Percentiles rank a stretch among this genome's conserved stretches.
phyloP scores from a whole-genome alignment of 306 rosid genomes.

The Canavalia ensiformis region DNA sequence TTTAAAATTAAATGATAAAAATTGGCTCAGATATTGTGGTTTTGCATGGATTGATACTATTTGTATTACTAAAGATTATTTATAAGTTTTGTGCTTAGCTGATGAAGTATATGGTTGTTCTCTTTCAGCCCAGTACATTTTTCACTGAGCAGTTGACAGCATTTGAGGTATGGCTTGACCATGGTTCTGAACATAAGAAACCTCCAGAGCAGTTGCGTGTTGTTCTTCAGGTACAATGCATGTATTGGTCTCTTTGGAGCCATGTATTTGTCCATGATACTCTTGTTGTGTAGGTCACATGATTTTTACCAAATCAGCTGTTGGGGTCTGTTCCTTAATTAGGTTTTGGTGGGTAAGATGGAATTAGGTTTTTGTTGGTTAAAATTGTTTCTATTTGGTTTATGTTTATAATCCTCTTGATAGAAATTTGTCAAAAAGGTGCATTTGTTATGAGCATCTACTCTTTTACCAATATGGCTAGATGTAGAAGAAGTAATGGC shows the following conservation, averaged over 20 bases:
- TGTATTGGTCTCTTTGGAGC: conserved; percentile 47
- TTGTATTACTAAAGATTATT: conserved; percentile 2
- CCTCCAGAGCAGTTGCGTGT: conserved; percentile 99
- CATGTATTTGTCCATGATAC: conserved; percentile 39
- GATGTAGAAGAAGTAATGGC: conserved; percentile 19
- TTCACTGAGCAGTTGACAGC: conserved; percentile 97
- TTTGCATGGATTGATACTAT: not conserved
- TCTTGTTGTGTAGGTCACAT: conserved; percentile 44
- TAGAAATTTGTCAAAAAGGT: conserved; percentile 19
- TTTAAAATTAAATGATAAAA: conserved; percentile 23
- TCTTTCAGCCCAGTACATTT: conserved; percentile 90
- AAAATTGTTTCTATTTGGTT: conserved; percentile 38
- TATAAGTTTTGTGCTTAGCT: conserved; percentile 35
- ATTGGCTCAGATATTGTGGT: not conserved
- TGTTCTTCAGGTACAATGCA: conserved; percentile 88
- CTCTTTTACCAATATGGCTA: conserved; percentile 14
- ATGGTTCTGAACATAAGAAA: conserved; percentile 97
- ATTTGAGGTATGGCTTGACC: conserved; percentile 99
- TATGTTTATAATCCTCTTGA: conserved; percentile 31
- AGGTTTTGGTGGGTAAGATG: conserved; percentile 40
- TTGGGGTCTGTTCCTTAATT: conserved; percentile 26
- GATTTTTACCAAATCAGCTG: conserved; percentile 40
- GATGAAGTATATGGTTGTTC: conserved; percentile 21
- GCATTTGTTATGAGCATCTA: conserved; percentile 31
- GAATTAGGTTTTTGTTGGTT: conserved; percentile 31